Evolutionary conservation across 2,329 filamentous ascomycete species (phyloP), one percentile per base, ranked within the genome.

Genomic region (Lachnellula suecica): DNA sequence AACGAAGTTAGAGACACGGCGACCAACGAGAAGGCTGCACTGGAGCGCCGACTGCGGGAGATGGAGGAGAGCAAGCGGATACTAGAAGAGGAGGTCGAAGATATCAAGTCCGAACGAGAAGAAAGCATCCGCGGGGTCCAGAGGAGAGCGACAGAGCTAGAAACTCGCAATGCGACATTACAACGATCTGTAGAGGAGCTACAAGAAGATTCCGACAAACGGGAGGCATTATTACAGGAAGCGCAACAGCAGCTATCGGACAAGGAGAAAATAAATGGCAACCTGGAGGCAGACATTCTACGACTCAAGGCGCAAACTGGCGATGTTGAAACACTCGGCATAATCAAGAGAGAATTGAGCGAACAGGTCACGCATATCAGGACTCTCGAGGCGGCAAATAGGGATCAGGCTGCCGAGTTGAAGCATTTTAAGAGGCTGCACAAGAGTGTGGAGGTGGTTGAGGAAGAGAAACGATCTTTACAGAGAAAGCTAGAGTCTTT

Each of bases 341-440:
- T 97, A 29, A 88, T 99, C 62, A 90, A 93, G 68, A 83, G 85
- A 59, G 92, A 99, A 71, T 79, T 99, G 4, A 87, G 88, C 0
- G 92, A 97, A 59, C 94, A 97, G 66, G 89, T 99, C 1, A 79
- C 84, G n/a, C 91, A 97, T 65, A 96, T 97, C 59, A 85, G 90
- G 53, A 85, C 83, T 25, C 76, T 99, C 3, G 94, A 99, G 68
- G 79, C 82, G 1, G 83, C 83, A 31, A 96, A 91, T 57, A 80
- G 89, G 22, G 90, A 96, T 45, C 89, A 96, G 65, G 76, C 83
- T 13, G 71, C 79, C 0, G 93, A 99, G 67, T 73, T 99, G 31
- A 90, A 88, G 62, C 87, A 91, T 60, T 79, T 95, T 34, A 86
- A 91, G 13, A 88, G 91, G 60, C 74, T 87, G 3, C 86, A 91